Evolutionary conservation across 1,139 yeast species (phyloP).

Genomic region (Tardiomyces blankii): DNA sequence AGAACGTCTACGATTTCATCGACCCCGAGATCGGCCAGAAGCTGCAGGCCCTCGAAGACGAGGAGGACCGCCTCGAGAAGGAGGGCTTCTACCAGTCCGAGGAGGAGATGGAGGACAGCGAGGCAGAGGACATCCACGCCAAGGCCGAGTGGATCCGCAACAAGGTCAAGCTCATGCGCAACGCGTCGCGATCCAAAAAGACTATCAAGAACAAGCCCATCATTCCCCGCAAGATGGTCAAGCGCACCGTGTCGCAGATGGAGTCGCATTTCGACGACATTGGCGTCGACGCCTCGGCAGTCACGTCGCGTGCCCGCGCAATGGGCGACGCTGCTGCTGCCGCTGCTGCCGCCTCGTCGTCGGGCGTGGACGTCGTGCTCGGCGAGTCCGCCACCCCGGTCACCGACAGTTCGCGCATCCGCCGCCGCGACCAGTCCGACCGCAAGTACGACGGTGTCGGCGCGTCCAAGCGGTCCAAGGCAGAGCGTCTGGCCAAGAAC

Average conservation of each 20-base stretch:
- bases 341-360: conserved; percentile 35
- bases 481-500: conserved; percentile 77
- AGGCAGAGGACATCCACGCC: conserved; percentile 59
- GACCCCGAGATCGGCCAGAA: conserved; percentile 93
- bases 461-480: conserved; percentile 72
- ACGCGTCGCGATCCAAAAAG: conserved; percentile 80
- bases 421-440: conserved; percentile 55
- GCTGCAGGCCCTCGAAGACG: conserved; percentile 90
- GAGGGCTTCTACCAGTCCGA: conserved; percentile 97
- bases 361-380: conserved; percentile 68
- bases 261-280: conserved; percentile 80
- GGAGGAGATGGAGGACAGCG: conserved; percentile 51
- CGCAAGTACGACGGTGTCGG: conserved; percentile 84
- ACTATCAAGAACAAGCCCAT: conserved; percentile 78
- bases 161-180: conserved; percentile 86
- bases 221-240: conserved; percentile 84
- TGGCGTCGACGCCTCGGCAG: conserved; percentile 74
- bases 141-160: conserved; percentile 95
- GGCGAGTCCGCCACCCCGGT: conserved; percentile 22
- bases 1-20: conserved; percentile 92
- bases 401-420: conserved; percentile 26
- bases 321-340: conserved; percentile 24
- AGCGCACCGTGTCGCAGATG: conserved; percentile 68
- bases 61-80: conserved; percentile 83
- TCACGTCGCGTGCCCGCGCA: conserved; percentile 31